These are phyloP conservation scores for Huntiella moniliformis DNA, from an alignment of 2,329 filamentous ascomycete species.

Conservation along the genomic window DNA sequence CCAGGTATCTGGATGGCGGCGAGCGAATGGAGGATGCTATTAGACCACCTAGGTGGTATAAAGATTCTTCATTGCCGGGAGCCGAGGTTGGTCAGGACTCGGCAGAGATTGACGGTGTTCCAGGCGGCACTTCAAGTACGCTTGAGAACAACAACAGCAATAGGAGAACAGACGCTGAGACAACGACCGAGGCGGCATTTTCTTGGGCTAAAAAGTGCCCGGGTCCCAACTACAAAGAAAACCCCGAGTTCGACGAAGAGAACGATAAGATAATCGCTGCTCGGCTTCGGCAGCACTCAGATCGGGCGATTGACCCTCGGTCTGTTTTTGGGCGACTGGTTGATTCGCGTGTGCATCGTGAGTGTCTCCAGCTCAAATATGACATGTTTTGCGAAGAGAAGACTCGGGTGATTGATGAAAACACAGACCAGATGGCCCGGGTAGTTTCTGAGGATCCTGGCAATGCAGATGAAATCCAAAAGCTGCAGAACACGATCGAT, in stretches of 20 bases:
- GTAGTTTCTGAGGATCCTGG: no score
- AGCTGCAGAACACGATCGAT: not conserved
- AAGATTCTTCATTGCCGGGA: not conserved
- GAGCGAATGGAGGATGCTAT: slow-evolving; percentile 2
- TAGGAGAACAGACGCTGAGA: no score
- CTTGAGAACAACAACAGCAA: no score
- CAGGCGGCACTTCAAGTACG: no score
- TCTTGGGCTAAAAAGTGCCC: not conserved
- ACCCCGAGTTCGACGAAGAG: slow-evolving; percentile 1
- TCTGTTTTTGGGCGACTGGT: slow-evolving; percentile 3
- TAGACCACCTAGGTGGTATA: slow-evolving; percentile 2
- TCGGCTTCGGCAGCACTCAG: not conserved
- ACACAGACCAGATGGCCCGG: no score
- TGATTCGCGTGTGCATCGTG: not conserved
- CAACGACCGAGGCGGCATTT: not conserved
- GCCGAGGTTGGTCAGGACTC: no score
- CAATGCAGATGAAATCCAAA: no score
- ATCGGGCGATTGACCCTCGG: slow-evolving; percentile 8
- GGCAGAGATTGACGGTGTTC: no score
- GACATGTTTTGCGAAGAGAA: no score
- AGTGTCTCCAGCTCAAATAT: not conserved
- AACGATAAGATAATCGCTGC: not conserved
- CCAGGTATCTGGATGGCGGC: slow-evolving; percentile 1
- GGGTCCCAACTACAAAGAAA: not conserved
- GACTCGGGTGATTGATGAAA: no score